phyloP scores from a whole-genome alignment of 73 alveolate genomes.

The Uronychia setigera region DNA sequence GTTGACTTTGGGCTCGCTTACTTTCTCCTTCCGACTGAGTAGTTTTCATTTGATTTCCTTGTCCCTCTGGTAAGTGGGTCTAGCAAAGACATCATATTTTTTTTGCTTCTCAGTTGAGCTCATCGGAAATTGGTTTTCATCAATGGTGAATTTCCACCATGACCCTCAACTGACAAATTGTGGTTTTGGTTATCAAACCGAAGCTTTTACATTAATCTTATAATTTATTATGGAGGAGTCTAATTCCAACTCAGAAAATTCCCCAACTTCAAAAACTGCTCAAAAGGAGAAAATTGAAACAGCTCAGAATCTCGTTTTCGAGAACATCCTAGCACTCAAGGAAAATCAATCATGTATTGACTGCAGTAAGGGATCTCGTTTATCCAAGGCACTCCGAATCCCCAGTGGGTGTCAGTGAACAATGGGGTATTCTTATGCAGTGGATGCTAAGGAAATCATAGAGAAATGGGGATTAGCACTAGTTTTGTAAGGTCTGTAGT shows the following conservation, averaged over 20 bases:
- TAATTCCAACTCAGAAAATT: background rate
- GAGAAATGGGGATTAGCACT: slow-evolving; percentile 71
- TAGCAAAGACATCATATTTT: too few species aligned
- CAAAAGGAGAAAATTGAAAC: background rate
- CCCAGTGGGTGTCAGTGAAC: slow-evolving; percentile 90
- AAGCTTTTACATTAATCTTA: too few species aligned
- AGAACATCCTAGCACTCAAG: slow-evolving; percentile 14
- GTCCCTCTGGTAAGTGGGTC: background rate
- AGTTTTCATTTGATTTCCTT: background rate
- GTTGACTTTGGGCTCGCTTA: background rate
- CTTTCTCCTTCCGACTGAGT: background rate
- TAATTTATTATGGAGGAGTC: background rate
- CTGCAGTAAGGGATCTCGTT: slow-evolving; percentile 24
- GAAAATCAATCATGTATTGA: slow-evolving; percentile 46
- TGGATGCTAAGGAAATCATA: slow-evolving; percentile 90
- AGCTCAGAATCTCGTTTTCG: slow-evolving; percentile 16
- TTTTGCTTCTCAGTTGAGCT: background rate
- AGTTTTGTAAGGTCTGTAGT: slow-evolving; percentile 56
- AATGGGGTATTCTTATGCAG: slow-evolving; percentile 85
- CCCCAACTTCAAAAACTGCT: background rate
- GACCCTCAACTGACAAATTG: background rate
- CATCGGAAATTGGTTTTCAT: background rate
- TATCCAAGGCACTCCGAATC: slow-evolving; percentile 31
- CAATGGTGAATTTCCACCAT: background rate
- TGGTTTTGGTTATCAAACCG: background rate